Conservation (phyloP, 2,329 filamentous ascomycete species). For the Diplodia scrobiculata region DNA sequence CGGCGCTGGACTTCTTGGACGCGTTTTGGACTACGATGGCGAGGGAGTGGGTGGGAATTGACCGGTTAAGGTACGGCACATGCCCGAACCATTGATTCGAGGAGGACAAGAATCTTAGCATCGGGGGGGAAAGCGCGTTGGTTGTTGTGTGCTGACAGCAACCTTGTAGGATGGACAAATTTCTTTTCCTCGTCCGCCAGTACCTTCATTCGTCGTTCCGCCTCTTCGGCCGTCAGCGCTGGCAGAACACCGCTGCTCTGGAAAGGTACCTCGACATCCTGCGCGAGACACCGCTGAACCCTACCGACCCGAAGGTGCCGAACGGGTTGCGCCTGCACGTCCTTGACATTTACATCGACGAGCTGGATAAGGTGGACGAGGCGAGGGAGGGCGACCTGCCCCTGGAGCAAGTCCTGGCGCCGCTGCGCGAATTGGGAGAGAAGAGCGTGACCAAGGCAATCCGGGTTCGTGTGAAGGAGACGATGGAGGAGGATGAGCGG, state of each 20-base stretch:
- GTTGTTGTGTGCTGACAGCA: neutral
- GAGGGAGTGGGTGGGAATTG: slow-evolving; percentile 56
- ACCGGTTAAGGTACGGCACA: slow-evolving; percentile 45
- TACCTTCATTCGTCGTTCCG: slow-evolving; percentile 72
- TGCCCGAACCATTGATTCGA: neutral
- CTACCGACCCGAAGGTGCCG: slow-evolving; percentile 62
- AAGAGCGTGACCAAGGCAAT: slow-evolving; percentile 70
- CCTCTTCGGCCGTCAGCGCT: slow-evolving; percentile 49
- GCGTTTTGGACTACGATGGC: slow-evolving; percentile 58
- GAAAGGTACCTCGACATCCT: slow-evolving; percentile 53
- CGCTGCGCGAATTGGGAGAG: slow-evolving; percentile 60
- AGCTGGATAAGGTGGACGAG: slow-evolving; percentile 71
- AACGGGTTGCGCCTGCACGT: slow-evolving; percentile 85
- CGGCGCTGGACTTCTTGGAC: slow-evolving; percentile 49
- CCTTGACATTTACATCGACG: slow-evolving; percentile 88
- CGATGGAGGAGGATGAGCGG: slow-evolving; percentile 68
- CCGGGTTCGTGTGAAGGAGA: slow-evolving; percentile 68
- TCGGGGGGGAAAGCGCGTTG: neutral
- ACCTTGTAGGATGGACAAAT: slow-evolving; percentile 76
- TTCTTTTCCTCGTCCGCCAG: slow-evolving; percentile 77
- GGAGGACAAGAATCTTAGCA: neutral
- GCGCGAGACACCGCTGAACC: slow-evolving; percentile 50
- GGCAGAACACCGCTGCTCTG: slow-evolving; percentile 44
- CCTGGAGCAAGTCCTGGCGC: slow-evolving; percentile 55
- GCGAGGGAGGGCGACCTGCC: slow-evolving; percentile 43